Base-by-base conservation (phyloP, 805 yeast genomes). In the Cyberlindnera sargentensis region DNA sequence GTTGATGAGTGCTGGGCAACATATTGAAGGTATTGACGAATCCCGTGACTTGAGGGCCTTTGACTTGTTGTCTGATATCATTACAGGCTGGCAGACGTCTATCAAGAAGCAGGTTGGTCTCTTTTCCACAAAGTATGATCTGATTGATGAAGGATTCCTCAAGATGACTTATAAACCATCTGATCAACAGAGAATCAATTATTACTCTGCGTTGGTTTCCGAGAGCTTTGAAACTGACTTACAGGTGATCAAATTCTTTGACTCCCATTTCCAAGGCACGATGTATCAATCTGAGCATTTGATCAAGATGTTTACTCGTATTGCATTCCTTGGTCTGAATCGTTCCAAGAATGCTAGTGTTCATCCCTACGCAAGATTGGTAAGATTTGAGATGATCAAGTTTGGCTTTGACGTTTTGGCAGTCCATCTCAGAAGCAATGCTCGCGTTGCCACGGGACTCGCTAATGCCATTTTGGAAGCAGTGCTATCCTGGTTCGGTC, bases 111-210 rank as follows among this genome's bases (percentile, higher is more conserved):
- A 66, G 27, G 66, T 66, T 34, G 97, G 98, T 4, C 60, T 91
- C 8, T 90, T 76, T 60, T 75, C 82, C 6, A 70, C 66, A 4
- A 53, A 63, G 5, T 64, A 65, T 49, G 95, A 89, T 59, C 59
- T 77, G 6, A 56, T 53, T 1, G 66, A 71, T 43, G 82, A 91
- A 25, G 85, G 82, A 43, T 82, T 70, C 60, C 65, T 76, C 49
- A 72, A 70, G 41, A 93, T 93, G 99, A 93, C 86, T 49, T 93
- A 93, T 55, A 67, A 89, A 1, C 97, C 99, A 8, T 80, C 95
- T 37, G 81, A 84, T 63, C 81, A 78, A 51, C 68, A 69, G 37
- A 71, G 68, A 6, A 71, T 82, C 6, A 75, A 75, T 42, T 76
- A 73, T 47, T 64, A 67, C 31, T 79, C 87, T 0, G 61, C 64